These are phyloP conservation scores for Cudoniella acicularis DNA, from an alignment of 495 filamentous ascomycete genomes.

Conservation along the genomic window DNA sequence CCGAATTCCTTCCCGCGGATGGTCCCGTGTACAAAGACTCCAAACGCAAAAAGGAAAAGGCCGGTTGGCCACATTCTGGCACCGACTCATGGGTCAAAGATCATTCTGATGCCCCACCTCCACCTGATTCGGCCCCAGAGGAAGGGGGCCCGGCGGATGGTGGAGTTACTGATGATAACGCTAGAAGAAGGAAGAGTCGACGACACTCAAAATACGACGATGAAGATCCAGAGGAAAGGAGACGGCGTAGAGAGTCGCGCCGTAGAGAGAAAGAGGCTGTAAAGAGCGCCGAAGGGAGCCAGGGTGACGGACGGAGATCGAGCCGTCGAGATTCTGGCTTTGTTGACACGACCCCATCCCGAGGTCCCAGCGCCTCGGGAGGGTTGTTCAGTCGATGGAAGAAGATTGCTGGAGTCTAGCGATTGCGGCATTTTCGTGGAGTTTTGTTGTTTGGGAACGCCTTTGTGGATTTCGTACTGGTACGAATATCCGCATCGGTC, in stretches of 20 bases:
- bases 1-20: conserved; percentile 31
- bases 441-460: conserved; percentile 3
- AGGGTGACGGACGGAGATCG: conserved; percentile 28
- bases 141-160: conserved; percentile 25
- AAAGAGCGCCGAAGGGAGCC: conserved; percentile 24
- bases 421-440: background rate
- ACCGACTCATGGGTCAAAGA: conserved; percentile 58
- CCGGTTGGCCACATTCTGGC: conserved; percentile 50
- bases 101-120: conserved; percentile 53
- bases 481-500: background rate
- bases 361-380: conserved; percentile 22
- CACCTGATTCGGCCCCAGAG: conserved; percentile 35
- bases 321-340: conserved; percentile 33
- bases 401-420: conserved; percentile 34
- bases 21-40: conserved; percentile 21
- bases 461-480: background rate
- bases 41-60: conserved; percentile 24
- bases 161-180: conserved; percentile 35
- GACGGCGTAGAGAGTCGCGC: conserved; percentile 42
- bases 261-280: conserved; percentile 21
- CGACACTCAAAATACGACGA: conserved; percentile 43
- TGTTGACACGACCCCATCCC: conserved; percentile 31
- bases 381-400: conserved; percentile 54
- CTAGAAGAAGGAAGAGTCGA: conserved; percentile 41
- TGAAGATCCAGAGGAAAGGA: conserved; percentile 43